Percentiles rank a stretch among this genome's conserved stretches.
Evolutionary conservation across 2,329 filamentous ascomycete genomes (phyloP).

Genomic region (Monosporascus cannonballus): DNA sequence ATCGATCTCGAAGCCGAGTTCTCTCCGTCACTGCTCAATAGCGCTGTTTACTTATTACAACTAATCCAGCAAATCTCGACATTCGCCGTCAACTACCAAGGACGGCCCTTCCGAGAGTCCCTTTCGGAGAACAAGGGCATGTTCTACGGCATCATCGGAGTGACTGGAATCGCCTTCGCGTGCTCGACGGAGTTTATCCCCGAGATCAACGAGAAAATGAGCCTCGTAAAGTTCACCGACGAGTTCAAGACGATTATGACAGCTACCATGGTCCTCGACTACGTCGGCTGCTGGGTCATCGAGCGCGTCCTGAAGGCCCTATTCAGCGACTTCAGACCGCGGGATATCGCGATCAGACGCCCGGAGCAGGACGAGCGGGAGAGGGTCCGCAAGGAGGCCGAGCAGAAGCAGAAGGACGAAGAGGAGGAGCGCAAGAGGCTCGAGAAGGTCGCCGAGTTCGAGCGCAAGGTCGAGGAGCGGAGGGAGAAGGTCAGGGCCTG

Average conservation of each 20-base stretch:
- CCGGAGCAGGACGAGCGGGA: constrained; percentile 82
- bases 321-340: constrained; percentile 88
- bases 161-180: constrained; percentile 84
- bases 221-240: constrained; percentile 79
- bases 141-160: constrained; percentile 93
- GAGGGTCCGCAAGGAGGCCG: constrained; percentile 57
- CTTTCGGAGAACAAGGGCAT: constrained; percentile 95
- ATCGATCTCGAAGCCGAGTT: constrained; percentile 95
- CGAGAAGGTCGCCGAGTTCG: constrained; percentile 53
- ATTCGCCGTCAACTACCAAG: constrained; percentile 99
- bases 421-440: constrained; percentile 47
- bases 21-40: constrained; percentile 87
- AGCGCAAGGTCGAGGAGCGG: constrained; percentile 49
- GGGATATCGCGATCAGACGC: constrained; percentile 83
- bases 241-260: constrained; percentile 91
- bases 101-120: constrained; percentile 91
- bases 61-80: constrained; percentile 99
- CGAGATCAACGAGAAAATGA: constrained; percentile 89
- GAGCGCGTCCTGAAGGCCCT: constrained; percentile 78
- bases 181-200: constrained; percentile 94
- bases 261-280: constrained; percentile 79
- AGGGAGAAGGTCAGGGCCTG: constrained; percentile 42
- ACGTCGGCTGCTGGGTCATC: constrained; percentile 77
- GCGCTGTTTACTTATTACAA: constrained; percentile 91
- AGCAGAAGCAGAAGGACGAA: constrained; percentile 40